Base-by-base conservation (phyloP, 805 yeast species). In the Teunomyces lycoperdinae region DNA sequence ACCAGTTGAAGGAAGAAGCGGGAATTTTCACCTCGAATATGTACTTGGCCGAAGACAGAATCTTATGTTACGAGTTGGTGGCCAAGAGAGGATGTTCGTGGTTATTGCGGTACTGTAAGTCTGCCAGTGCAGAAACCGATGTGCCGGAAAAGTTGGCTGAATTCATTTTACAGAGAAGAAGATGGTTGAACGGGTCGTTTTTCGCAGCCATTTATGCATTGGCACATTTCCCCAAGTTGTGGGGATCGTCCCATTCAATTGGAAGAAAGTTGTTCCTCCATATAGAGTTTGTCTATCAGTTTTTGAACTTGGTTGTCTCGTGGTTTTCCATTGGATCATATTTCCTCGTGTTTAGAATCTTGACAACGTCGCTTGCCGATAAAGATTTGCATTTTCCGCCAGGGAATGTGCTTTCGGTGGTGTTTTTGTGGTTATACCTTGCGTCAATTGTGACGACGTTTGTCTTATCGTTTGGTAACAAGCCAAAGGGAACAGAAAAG, bases 111-210 rank as follows among this genome's bases (percentile, higher is more conserved):
- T 83, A 83, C 59, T 81, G 83, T 58, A 81, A 81, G 58, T 75
- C 77, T 43, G 83, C 87, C 11, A 70, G 76, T 55, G 87, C 87
- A 1, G 87, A 82, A 55, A 83, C 87, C 2, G 87, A 83, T 66
- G 87, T 83, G 8, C 87, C 87, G 2, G 84, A 80, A 42, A 71
- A 73, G 4, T 67, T 83, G 46, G 80, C 83, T 4, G 87, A 83
- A 60, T 79, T 83, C 46, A 78, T 83, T 42, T 71, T 80, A 33
- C 87, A 83, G 62, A 74, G 87, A 53, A 74, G 87, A 60, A 73
- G 87, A 56, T 83, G 87, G 87, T 70, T 83, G 49, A 83, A 83
- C 59, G 87, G 87, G 40, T 81, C 87, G 1, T 83, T 83, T 58
- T 84, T 84, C 36, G 87, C 87, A 1, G 82, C 82, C 41, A 71